phyloP scores from a whole-genome alignment of 805 yeast genomes.

The Hanseniaspora jakobsenii region DNA sequence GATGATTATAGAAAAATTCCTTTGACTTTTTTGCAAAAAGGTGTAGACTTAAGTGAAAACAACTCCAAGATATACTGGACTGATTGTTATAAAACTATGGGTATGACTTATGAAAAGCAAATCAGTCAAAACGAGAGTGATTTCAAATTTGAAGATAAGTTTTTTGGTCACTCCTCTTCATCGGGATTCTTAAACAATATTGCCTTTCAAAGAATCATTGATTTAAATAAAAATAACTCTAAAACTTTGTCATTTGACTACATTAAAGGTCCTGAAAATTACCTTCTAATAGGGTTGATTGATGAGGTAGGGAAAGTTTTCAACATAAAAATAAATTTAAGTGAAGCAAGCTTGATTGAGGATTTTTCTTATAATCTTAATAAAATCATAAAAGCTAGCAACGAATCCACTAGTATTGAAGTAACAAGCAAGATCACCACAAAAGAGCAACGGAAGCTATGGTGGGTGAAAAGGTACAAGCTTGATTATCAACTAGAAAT shows the following conservation, averaged over 20 bases:
- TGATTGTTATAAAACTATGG: constrained; percentile 14
- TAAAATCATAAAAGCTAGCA: constrained; percentile 48
- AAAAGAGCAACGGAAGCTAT: constrained; percentile 46
- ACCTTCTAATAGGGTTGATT: constrained; percentile 18
- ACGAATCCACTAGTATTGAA: constrained; percentile 43
- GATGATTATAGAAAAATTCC: constrained; percentile 1
- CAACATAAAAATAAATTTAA: background rate
- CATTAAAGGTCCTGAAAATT: background rate
- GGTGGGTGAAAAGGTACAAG: constrained; percentile 66
- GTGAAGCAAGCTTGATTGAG: constrained; percentile 6
- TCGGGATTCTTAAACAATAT: too few relatives aligned
- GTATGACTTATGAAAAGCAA: constrained; percentile 11
- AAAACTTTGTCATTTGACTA: constrained; percentile 4
- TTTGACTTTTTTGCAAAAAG: background rate
- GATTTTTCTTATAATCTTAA: constrained; percentile 38
- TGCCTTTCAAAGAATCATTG: too few relatives aligned
- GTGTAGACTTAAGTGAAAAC: too few relatives aligned
- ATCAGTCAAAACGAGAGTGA: constrained; percentile 6
- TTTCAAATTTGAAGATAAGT: background rate
- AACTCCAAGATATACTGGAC: too few relatives aligned
- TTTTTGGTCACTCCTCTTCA: background rate
- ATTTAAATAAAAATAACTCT: background rate
- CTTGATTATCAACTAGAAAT: constrained; percentile 46
- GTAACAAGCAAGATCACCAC: constrained; percentile 43
- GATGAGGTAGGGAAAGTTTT: constrained; percentile 18